phyloP scores from a whole-genome alignment of 2,329 filamentous ascomycete species.

The Parasarocladium wereldwijsianum region DNA sequence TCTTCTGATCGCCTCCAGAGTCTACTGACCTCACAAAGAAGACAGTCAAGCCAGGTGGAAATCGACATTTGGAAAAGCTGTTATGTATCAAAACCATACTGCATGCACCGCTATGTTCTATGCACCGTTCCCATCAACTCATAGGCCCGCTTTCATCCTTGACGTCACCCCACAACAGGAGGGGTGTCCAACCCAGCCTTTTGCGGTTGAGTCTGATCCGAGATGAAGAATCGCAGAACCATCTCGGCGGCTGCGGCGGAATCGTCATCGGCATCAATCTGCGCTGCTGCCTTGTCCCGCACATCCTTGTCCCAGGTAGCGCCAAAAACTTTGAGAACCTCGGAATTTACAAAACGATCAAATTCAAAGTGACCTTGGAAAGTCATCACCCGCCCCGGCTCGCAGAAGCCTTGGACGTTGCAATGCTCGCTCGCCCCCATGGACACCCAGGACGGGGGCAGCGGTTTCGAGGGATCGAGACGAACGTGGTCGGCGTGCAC shows the following conservation, averaged over 20 bases:
- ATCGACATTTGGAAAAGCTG: too few species aligned
- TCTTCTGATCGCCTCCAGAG: too few species aligned
- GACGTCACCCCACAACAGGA: slow-evolving; percentile 1
- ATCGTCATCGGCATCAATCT: slow-evolving; percentile 10
- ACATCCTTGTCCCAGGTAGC: slow-evolving; percentile 7
- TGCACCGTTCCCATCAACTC: too few species aligned
- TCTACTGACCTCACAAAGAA: too few species aligned
- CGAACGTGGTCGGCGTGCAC: slow-evolving; percentile 20
- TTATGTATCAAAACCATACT: too few species aligned
- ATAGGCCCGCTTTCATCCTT: too few species aligned
- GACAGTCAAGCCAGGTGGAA: too few species aligned
- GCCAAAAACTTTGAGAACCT: slow-evolving; percentile 21
- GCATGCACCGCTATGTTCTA: too few species aligned
- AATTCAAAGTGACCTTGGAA: slow-evolving; percentile 29
- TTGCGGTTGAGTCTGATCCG: background rate
- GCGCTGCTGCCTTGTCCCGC: slow-evolving; percentile 5
- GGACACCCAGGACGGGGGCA: slow-evolving; percentile 8
- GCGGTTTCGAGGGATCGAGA: slow-evolving; percentile 3
- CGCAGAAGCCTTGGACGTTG: slow-evolving; percentile 21
- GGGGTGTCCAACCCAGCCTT: slow-evolving; percentile 1
- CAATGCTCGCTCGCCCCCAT: slow-evolving; percentile 16
- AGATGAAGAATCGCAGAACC: slow-evolving; percentile 9
- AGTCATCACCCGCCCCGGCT: slow-evolving; percentile 21
- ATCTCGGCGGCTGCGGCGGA: slow-evolving; percentile 9
- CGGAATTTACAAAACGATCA: slow-evolving; percentile 22